A percentile compares a stretch with the other conserved stretches of the same genome.
phyloP scores from a whole-genome alignment of 163 green algal genomes.

The Chlorella variabilis region DNA sequence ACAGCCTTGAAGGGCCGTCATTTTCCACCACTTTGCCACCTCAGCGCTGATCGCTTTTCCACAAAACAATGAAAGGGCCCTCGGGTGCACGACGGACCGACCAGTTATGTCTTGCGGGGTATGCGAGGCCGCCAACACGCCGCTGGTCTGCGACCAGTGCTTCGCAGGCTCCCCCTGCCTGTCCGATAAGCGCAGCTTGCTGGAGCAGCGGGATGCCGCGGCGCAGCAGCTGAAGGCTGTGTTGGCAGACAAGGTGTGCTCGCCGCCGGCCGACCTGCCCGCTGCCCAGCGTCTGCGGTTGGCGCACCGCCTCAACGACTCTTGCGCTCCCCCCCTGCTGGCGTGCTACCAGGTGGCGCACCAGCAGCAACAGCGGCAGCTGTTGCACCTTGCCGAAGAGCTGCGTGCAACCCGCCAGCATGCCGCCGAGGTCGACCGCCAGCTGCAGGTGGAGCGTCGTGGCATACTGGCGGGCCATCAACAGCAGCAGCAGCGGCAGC shows the following conservation, averaged over 20 bases:
- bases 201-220: conserved; percentile 12
- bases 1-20: too few relatives aligned
- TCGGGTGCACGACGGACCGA: too few relatives aligned
- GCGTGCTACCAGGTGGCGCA: not conserved
- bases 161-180: not conserved
- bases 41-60: too few relatives aligned
- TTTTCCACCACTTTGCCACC: too few relatives aligned
- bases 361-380: conserved; percentile 14
- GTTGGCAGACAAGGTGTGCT: conserved; percentile 30
- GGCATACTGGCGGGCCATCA: not conserved
- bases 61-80: too few relatives aligned
- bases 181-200: not conserved
- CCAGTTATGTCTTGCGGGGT: conserved; percentile 7
- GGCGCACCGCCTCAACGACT: too few relatives aligned
- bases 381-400: conserved; percentile 11
- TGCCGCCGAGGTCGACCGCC: not conserved
- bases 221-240: not conserved
- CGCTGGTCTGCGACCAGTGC: not conserved
- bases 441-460: conserved; percentile 9
- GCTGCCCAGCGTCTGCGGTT: too few relatives aligned
- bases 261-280: not conserved
- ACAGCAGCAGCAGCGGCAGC: not conserved
- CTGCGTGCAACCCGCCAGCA: not conserved
- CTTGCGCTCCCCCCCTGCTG: not conserved
- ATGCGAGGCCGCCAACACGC: not conserved